These are phyloP conservation scores for Zoysia japonica DNA, from an alignment of 176 grass and related monocot genomes.

Conservation along the genomic window DNA sequence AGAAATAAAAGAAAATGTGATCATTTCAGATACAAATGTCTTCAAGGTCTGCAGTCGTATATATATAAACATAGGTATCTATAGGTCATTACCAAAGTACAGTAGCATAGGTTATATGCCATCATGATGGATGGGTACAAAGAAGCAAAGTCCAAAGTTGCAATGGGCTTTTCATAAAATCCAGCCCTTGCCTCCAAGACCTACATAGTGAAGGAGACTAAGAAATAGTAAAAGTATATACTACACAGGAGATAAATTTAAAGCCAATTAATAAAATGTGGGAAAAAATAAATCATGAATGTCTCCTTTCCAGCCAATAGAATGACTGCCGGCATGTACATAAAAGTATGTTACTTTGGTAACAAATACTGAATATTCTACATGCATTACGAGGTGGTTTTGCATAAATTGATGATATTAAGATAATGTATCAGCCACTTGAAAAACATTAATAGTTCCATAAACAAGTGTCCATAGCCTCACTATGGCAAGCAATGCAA, in stretches of 20 bases:
- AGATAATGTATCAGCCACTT: not conserved
- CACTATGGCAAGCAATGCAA: constrained; percentile 30
- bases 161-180: constrained; percentile 97
- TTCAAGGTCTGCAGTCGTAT: not conserved
- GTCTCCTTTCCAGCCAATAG: not conserved
- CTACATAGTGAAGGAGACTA: constrained; percentile 41
- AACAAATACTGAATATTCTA: not conserved
- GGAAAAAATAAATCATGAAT: not conserved
- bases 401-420: not conserved
- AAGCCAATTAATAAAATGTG: constrained; percentile 3
- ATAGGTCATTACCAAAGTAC: constrained; percentile 81
- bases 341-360: constrained; percentile 12
- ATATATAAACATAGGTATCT: constrained; percentile 13
- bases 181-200: constrained; percentile 98
- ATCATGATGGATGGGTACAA: constrained; percentile 99
- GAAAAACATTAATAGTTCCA: constrained; percentile 15
- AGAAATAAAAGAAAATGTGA: constrained; percentile 34
- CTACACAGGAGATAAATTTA: constrained; percentile 14
- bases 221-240: constrained; percentile 10
- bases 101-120: constrained; percentile 99
- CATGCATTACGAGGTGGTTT: constrained; percentile 14
- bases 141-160: constrained; percentile 99
- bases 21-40: constrained; percentile 35
- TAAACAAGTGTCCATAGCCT: constrained; percentile 11
- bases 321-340: not conserved